phyloP scores from a whole-genome alignment of 306 rosid species.

The Gynostemma pentaphyllum region DNA sequence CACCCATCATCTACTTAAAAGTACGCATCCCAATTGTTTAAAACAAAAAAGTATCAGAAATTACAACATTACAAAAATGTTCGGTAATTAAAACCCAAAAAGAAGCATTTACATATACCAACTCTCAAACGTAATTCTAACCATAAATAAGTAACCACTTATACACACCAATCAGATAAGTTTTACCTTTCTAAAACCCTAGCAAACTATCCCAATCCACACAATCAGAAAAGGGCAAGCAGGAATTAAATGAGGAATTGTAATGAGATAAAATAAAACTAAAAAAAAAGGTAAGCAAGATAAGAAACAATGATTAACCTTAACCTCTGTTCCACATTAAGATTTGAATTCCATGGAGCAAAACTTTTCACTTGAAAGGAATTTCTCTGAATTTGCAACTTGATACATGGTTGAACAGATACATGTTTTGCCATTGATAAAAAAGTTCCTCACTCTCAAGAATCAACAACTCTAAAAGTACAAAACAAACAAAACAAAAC shows the following conservation, averaged over 20 bases:
- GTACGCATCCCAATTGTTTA: too few species aligned
- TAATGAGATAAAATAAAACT: not conserved
- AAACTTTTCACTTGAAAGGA: slow-evolving; percentile 15
- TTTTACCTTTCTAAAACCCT: not conserved
- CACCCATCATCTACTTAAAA: too few species aligned
- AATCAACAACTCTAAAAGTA: not conserved
- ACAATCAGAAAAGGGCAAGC: not conserved
- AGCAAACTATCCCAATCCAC: not conserved
- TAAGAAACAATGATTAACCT: slow-evolving; percentile 24
- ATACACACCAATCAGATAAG: not conserved
- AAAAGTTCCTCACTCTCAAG: not conserved
- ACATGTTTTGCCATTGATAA: slow-evolving; percentile 57
- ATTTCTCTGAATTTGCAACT: slow-evolving; percentile 32
- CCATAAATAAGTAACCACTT: too few species aligned
- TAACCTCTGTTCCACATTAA: slow-evolving; percentile 35
- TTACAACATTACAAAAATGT: too few species aligned
- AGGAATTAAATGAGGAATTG: not conserved
- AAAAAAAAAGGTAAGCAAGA: not conserved
- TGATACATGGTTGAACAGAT: slow-evolving; percentile 38
- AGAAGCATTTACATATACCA: too few species aligned
- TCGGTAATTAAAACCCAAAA: too few species aligned
- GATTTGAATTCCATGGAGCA: slow-evolving; percentile 12
- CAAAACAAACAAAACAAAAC: not conserved
- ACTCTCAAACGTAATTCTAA: too few species aligned
- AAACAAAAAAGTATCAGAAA: too few species aligned